Percentiles rank a stretch among this genome's conserved stretches.
Evolutionary conservation across 148 eudicot species (phyloP).

Genomic region (Amaranthus cruentus): DNA sequence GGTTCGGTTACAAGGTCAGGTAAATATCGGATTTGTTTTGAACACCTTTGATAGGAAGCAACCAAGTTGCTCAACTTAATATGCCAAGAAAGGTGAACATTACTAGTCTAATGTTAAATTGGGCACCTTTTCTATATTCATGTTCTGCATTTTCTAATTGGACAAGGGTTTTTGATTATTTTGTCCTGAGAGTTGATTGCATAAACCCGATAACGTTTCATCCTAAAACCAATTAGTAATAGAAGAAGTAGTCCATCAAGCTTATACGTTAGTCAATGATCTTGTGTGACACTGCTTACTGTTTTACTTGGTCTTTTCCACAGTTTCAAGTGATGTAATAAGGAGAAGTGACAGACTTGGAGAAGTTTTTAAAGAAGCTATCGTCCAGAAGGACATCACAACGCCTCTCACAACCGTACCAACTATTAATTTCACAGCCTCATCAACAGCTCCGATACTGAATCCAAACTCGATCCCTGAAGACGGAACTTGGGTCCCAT

Average conservation of each 20-base stretch:
- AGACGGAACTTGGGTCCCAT: constrained; percentile 29
- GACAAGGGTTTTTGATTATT: no score
- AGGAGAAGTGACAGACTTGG: constrained; percentile 6
- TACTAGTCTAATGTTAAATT: background rate
- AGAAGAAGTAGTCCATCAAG: background rate
- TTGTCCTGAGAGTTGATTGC: no score
- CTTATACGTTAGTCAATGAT: background rate
- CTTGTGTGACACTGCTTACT: background rate
- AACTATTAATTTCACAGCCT: constrained; percentile 38
- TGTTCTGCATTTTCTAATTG: no score
- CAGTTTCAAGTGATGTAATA: constrained; percentile 24
- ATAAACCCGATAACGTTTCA: no score
- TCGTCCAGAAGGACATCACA: constrained; percentile 60
- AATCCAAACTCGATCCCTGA: constrained; percentile 58
- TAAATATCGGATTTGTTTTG: background rate
- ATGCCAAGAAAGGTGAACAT: background rate
- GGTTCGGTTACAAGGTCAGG: no score
- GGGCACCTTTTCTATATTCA: no score
- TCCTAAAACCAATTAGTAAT: no score
- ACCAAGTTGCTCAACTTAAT: background rate
- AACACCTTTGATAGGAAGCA: background rate
- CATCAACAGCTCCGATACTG: constrained; percentile 32
- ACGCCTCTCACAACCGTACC: constrained; percentile 83
- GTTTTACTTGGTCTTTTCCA: background rate
- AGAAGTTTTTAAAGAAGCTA: constrained; percentile 11